phyloP scores from a whole-genome alignment of 1,284 basidiomycete genomes.

The Puccinia novopanici region DNA sequence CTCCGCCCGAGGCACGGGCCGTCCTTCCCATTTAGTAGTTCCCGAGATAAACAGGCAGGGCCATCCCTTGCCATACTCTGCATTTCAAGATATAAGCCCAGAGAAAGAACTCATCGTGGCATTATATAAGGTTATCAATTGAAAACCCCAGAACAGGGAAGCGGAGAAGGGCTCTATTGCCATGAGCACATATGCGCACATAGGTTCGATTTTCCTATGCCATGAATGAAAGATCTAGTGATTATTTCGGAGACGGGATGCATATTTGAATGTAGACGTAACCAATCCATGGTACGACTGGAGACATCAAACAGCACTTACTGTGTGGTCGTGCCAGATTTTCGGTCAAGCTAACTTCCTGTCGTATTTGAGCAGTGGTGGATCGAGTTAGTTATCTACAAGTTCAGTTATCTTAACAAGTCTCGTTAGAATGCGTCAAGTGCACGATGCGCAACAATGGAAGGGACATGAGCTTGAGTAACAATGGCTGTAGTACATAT shows the following conservation, averaged over 20 bases:
- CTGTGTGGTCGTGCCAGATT: no score
- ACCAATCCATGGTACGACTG: no score
- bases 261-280: neutral
- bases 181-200: no score
- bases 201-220: neutral
- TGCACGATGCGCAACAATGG: neutral
- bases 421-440: neutral
- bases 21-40: neutral
- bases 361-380: neutral
- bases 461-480: slow-evolving; percentile 6
- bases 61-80: neutral
- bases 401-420: neutral
- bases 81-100: neutral
- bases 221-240: neutral
- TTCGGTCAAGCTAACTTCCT: no score
- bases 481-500: neutral
- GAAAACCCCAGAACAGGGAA: neutral
- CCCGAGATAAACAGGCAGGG: slow-evolving; percentile 9
- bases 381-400: neutral
- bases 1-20: slow-evolving; percentile 12
- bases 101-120: neutral
- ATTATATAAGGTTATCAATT: slow-evolving; percentile 5
- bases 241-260: neutral
- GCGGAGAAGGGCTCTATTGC: no score
- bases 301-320: no score